Conservation (phyloP, 1,139 yeast genomes). For the Trichomonascaceae sp. region DNA sequence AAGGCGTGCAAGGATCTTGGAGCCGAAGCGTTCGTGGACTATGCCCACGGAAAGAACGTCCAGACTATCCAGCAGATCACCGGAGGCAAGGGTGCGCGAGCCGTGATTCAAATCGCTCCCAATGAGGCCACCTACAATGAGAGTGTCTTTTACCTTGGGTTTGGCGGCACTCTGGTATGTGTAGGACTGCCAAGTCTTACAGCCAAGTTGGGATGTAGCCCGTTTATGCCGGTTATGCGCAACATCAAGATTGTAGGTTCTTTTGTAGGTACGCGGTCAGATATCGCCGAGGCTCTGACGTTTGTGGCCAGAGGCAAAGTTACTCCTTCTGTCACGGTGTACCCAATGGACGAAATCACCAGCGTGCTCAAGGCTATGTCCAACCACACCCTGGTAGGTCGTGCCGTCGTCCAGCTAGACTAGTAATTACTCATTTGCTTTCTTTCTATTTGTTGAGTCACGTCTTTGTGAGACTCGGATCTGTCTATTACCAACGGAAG, state of each 20-base stretch:
- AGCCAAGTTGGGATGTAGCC: slow-evolving; percentile 33
- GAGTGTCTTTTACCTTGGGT: slow-evolving; percentile 49
- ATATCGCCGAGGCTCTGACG: slow-evolving; percentile 56
- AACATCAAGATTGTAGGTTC: slow-evolving; percentile 49
- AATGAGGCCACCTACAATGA: slow-evolving; percentile 52
- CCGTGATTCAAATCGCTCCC: slow-evolving; percentile 59
- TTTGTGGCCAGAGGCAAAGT: slow-evolving; percentile 53
- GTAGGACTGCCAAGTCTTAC: slow-evolving; percentile 66
- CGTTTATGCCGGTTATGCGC: slow-evolving; percentile 42
- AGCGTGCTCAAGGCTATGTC: slow-evolving; percentile 48
- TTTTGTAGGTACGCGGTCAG: slow-evolving; percentile 61
- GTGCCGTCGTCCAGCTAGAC: slow-evolving; percentile 42
- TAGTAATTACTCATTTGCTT: slow-evolving; percentile 1
- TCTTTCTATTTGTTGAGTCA: too few species aligned
- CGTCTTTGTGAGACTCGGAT: too few species aligned
- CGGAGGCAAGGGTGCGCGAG: slow-evolving; percentile 51
- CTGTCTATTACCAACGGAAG: too few species aligned
- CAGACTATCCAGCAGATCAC: slow-evolving; percentile 40
- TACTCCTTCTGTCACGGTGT: slow-evolving; percentile 48
- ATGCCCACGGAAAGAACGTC: slow-evolving; percentile 29
- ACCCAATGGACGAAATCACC: slow-evolving; percentile 44
- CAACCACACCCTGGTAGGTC: slow-evolving; percentile 50
- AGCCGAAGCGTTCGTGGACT: slow-evolving; percentile 57
- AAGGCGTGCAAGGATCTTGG: slow-evolving; percentile 41
- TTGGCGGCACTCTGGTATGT: slow-evolving; percentile 56